These are phyloP conservation scores for Samsoniella hepiali DNA, from an alignment of 2,329 filamentous ascomycete species.

Conservation along the genomic window DNA sequence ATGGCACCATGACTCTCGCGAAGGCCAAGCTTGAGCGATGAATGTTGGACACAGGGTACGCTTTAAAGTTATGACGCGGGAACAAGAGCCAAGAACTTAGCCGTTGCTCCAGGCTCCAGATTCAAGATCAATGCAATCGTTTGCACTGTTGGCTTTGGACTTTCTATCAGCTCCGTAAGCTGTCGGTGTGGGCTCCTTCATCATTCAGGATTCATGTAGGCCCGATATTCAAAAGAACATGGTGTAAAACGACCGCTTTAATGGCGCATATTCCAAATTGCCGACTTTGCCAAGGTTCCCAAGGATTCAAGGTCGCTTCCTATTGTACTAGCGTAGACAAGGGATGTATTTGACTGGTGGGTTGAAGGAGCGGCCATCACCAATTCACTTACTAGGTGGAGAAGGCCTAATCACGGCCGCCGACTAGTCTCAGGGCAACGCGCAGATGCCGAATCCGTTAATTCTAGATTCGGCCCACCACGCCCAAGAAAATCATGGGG, in stretches of 20 bases:
- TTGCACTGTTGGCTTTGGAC: background rate
- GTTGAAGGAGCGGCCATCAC: background rate
- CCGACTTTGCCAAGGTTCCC: background rate
- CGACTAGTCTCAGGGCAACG: background rate
- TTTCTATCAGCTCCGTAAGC: background rate
- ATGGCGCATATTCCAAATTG: background rate
- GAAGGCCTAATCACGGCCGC: background rate
- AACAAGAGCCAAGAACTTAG: background rate
- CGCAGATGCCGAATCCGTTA: background rate
- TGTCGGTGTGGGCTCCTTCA: background rate
- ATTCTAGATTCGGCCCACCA: background rate
- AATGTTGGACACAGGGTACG: background rate
- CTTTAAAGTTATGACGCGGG: constrained; percentile 1
- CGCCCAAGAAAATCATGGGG: background rate
- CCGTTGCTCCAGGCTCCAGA: background rate
- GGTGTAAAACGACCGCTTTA: background rate
- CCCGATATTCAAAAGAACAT: background rate
- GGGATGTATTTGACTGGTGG: background rate
- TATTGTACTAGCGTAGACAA: background rate
- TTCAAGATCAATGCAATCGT: background rate
- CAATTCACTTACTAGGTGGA: background rate
- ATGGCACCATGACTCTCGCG: background rate
- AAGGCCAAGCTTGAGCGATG: background rate
- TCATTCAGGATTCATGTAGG: constrained; percentile 1
- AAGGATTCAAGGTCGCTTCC: background rate